Conservation (phyloP, 441 rosid genomes). For the Lagerstroemia fauriei region DNA sequence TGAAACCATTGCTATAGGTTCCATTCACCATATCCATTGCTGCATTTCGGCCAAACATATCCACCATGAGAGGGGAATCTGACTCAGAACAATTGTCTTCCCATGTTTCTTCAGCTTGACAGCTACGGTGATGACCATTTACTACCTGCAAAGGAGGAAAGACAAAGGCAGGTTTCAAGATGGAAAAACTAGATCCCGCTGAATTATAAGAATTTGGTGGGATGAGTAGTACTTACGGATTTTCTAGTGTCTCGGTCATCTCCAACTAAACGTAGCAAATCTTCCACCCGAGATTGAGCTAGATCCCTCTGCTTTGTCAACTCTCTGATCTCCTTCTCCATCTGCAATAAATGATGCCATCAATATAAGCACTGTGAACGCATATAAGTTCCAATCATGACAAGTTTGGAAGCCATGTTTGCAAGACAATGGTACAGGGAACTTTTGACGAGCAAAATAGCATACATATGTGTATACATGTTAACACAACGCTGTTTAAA, state of each 20-base stretch:
- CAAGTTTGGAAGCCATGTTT: background rate
- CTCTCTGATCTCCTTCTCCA: conserved; percentile 57
- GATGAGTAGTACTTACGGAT: conserved; percentile 12
- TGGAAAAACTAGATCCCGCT: background rate
- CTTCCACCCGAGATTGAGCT: conserved; percentile 64
- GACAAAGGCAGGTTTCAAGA: conserved; percentile 27
- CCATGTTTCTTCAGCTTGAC: conserved; percentile 50
- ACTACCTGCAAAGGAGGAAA: conserved; percentile 40
- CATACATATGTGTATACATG: too few species aligned
- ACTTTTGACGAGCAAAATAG: background rate
- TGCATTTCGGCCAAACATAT: conserved; percentile 27
- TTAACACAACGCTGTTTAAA: background rate
- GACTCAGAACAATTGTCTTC: conserved; percentile 65
- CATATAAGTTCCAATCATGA: background rate
- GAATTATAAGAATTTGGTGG: background rate
- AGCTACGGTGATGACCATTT: conserved; percentile 39
- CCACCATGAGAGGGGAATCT: conserved; percentile 52
- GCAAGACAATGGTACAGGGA: background rate
- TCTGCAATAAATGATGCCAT: conserved; percentile 48
- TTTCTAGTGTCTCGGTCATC: conserved; percentile 14
- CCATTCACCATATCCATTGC: conserved; percentile 33
- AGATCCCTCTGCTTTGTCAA: conserved; percentile 58
- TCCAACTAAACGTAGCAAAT: conserved; percentile 45
- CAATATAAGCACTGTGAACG: background rate
- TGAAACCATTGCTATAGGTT: conserved; percentile 35